Conservation (phyloP, 2,329 filamentous ascomycete species). For the Talaromyces albobiverticillius region DNA sequence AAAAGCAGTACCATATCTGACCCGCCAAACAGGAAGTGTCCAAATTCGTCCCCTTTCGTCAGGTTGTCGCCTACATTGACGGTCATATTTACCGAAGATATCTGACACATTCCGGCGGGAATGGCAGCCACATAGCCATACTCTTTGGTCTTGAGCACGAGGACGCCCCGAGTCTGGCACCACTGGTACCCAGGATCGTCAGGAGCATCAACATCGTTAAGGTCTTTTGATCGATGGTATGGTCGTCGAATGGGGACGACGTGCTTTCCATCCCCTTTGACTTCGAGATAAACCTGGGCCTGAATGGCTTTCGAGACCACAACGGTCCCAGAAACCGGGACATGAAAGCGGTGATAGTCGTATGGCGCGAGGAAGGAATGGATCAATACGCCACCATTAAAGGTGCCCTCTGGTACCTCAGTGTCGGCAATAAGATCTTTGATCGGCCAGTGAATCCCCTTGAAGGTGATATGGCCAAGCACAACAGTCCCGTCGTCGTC, state of each 20-base stretch:
- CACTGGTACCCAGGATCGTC: conserved; percentile 42
- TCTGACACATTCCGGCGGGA: conserved; percentile 46
- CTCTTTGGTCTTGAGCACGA: conserved; percentile 37
- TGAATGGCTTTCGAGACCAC: conserved; percentile 37
- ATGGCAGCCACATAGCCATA: conserved; percentile 41
- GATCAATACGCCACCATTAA: conserved; percentile 41
- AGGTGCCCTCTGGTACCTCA: conserved; percentile 30
- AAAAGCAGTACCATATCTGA: conserved; percentile 44
- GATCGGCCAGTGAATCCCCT: conserved; percentile 39
- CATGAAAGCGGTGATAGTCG: conserved; percentile 45
- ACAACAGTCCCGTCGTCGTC: conserved; percentile 16
- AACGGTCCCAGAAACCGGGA: conserved; percentile 38
- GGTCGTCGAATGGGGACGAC: background rate
- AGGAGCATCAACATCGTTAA: conserved; percentile 25
- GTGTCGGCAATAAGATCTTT: conserved; percentile 28
- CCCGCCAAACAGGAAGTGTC: conserved; percentile 45
- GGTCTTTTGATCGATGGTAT: background rate
- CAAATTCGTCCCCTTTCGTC: conserved; percentile 44
- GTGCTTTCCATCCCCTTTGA: conserved; percentile 14
- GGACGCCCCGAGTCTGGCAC: conserved; percentile 36
- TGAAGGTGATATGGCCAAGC: conserved; percentile 29
- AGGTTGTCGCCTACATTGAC: conserved; percentile 21
- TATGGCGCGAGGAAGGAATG: conserved; percentile 40
- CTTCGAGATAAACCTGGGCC: conserved; percentile 39
- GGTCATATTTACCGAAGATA: conserved; percentile 40